phyloP scores from a whole-genome alignment of 108 stramenopile genomes.

The Asterionellopsis glacialis region DNA sequence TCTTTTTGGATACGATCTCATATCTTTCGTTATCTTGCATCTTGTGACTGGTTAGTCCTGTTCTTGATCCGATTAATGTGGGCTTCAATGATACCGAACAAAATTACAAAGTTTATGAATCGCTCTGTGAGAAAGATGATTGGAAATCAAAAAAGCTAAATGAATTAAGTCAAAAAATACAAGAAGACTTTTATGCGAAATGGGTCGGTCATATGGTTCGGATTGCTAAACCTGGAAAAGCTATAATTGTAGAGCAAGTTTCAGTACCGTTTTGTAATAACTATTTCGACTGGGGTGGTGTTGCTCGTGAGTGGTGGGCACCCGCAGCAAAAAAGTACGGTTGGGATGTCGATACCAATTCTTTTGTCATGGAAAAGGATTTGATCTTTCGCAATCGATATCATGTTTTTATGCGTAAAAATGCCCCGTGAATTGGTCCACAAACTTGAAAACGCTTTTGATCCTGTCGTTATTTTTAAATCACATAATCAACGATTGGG shows the following conservation, averaged over 20 bases:
- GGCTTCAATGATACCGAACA: too few relatives aligned
- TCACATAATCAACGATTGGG: too few relatives aligned
- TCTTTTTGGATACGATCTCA: too few relatives aligned
- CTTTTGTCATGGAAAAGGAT: constrained; percentile 23
- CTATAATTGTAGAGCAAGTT: constrained; percentile 33
- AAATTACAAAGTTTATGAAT: background rate
- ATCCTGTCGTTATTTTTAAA: too few relatives aligned
- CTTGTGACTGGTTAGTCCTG: too few relatives aligned
- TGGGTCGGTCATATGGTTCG: constrained; percentile 47
- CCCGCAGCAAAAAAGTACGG: constrained; percentile 18
- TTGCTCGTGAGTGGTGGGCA: constrained; percentile 25
- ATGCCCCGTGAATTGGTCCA: background rate
- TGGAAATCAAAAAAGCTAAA: constrained; percentile 20
- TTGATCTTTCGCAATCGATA: constrained; percentile 23
- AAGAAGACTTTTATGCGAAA: constrained; percentile 33
- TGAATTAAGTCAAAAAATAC: constrained; percentile 20
- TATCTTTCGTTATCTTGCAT: too few relatives aligned
- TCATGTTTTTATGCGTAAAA: constrained; percentile 43
- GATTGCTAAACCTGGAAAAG: constrained; percentile 41
- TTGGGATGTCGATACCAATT: constrained; percentile 40
- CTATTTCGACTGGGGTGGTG: constrained; percentile 37
- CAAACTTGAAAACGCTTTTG: too few relatives aligned
- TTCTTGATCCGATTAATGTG: too few relatives aligned
- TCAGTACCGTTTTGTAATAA: constrained; percentile 24
- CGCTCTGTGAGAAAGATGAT: constrained; percentile 1